phyloP scores from a whole-genome alignment of 2,329 filamentous ascomycete species.

The Phoma herbarum region DNA sequence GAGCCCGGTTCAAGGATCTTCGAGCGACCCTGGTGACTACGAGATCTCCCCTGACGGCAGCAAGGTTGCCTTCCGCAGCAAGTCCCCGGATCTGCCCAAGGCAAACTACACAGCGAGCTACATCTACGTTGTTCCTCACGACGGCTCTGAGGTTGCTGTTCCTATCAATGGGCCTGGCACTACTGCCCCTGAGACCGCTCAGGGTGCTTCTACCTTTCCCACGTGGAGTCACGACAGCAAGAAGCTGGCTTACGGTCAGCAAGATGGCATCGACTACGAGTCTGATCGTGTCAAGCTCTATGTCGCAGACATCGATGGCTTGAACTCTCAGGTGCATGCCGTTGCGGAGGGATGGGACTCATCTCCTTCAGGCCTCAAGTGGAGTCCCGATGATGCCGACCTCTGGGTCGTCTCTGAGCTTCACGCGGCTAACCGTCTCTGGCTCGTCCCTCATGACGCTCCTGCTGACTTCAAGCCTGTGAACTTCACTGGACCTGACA shows the following conservation, averaged over 20 bases:
- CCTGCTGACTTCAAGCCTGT: conserved; percentile 56
- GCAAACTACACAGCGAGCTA: conserved; percentile 84
- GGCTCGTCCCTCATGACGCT: conserved; percentile 69
- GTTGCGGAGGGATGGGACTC: conserved; percentile 50
- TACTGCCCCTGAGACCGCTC: conserved; percentile 45
- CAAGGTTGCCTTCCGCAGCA: conserved; percentile 73
- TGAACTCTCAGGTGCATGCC: conserved; percentile 35
- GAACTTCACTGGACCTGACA: conserved; percentile 57
- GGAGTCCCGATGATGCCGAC: conserved; percentile 43
- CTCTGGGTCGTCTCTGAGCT: conserved; percentile 47
- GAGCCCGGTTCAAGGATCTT: conserved; percentile 73
- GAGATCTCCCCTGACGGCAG: conserved; percentile 73
- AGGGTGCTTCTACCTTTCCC: conserved; percentile 73
- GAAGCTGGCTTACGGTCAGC: conserved; percentile 79
- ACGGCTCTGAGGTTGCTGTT: conserved; percentile 61
- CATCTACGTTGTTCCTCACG: conserved; percentile 76
- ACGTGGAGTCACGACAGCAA: conserved; percentile 78
- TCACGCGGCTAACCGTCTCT: conserved; percentile 54
- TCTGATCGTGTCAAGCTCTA: conserved; percentile 72
- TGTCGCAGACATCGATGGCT: conserved; percentile 45
- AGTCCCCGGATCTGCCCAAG: conserved; percentile 74
- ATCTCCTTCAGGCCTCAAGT: conserved; percentile 37
- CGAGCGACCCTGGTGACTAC: conserved; percentile 80
- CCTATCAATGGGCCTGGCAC: conserved; percentile 46
- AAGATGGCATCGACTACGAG: conserved; percentile 73